Conservation (phyloP, 2,329 filamentous ascomycete genomes). For the Cercospora nicotianae region DNA sequence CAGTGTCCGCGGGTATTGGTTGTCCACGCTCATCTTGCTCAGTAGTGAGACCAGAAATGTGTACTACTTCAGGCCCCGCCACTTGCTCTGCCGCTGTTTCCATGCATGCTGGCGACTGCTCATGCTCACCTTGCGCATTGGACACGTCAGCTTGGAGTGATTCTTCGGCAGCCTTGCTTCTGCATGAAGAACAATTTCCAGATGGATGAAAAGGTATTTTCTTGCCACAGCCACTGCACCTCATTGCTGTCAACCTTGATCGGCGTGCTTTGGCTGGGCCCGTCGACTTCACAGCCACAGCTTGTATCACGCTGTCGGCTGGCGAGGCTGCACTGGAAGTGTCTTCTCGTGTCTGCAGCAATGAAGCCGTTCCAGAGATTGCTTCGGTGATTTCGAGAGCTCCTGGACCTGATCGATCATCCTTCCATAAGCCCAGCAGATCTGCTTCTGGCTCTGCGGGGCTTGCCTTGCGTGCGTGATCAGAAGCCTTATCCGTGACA, state of each 20-base stretch:
- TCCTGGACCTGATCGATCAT: background rate
- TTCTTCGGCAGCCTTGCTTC: background rate
- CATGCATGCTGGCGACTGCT: background rate
- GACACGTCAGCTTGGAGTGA: background rate
- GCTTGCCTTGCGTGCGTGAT: background rate
- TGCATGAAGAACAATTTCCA: conserved; percentile 15
- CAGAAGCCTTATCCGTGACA: background rate
- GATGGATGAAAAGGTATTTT: conserved; percentile 14
- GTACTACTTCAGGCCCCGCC: background rate
- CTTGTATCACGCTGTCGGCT: conserved; percentile 18
- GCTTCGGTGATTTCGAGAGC: background rate
- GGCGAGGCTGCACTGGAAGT: conserved; percentile 6
- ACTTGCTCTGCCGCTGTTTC: background rate
- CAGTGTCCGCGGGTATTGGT: background rate
- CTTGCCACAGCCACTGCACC: conserved; percentile 10
- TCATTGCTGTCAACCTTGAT: background rate
- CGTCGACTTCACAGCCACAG: background rate
- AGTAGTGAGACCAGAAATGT: background rate
- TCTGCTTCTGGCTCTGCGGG: background rate
- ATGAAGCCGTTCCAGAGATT: background rate
- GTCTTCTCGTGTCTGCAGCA: background rate
- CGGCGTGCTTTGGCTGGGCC: background rate
- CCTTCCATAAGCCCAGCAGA: background rate
- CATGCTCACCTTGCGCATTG: background rate
- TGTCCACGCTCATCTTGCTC: background rate